A percentile compares a stretch with the other conserved stretches of the same genome.
Evolutionary conservation across 768 basidiomycete genomes (phyloP).

Genomic region (Suillus luteus): DNA sequence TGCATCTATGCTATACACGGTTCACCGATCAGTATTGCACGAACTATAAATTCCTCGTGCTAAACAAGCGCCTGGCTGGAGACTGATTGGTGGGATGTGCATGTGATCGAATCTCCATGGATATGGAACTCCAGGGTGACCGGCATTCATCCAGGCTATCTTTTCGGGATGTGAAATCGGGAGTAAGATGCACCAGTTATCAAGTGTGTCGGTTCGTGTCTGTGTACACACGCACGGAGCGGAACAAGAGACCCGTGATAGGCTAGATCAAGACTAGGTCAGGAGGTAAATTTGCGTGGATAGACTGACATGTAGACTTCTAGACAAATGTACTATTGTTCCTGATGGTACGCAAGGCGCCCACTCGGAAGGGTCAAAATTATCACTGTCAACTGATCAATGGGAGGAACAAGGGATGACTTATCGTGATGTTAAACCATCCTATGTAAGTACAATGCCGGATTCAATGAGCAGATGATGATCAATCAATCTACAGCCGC

Average conservation of each 20-base stretch:
- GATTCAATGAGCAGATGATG: constrained; percentile 18
- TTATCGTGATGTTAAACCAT: constrained; percentile 16
- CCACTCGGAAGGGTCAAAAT: constrained; percentile 17
- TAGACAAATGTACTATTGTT: constrained; percentile 17
- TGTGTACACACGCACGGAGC: neutral
- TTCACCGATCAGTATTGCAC: neutral
- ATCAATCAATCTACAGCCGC: constrained; percentile 8
- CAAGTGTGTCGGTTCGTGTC: neutral
- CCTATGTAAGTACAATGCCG: constrained; percentile 7
- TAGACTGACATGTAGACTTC: neutral
- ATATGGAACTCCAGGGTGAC: neutral
- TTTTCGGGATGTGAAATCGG: constrained; percentile 3
- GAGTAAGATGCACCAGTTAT: neutral
- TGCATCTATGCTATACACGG: neutral
- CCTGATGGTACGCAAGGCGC: constrained; percentile 21
- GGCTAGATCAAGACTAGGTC: neutral
- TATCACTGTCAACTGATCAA: constrained; percentile 20
- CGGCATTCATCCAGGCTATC: neutral
- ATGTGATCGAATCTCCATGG: neutral
- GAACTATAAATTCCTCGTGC: neutral
- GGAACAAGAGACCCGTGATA: neutral
- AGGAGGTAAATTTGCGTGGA: neutral
- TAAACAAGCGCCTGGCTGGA: neutral
- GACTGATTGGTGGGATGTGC: neutral
- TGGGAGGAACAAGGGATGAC: constrained; percentile 17